Evolutionary conservation across 371 early-diverging fungal species (phyloP).

Genomic region (Mucor ambiguus): DNA sequence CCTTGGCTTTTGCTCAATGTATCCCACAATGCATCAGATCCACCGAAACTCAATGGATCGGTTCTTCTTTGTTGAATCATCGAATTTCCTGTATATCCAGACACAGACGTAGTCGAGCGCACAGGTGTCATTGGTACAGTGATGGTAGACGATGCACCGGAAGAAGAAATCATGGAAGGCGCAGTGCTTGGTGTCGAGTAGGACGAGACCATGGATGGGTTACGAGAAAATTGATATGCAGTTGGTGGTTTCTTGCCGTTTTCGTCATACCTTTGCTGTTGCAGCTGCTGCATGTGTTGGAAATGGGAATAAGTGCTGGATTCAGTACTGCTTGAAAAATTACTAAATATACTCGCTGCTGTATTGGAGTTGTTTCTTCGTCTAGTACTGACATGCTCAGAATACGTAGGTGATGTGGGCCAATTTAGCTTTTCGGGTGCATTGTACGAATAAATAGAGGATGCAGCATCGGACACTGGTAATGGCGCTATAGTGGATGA

Average conservation of each 20-base stretch:
- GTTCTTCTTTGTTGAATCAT: conserved; percentile 40
- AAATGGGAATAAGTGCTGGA: conserved; percentile 15
- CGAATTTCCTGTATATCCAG: conserved; percentile 20
- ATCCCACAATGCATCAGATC: conserved; percentile 51
- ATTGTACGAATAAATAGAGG: background rate
- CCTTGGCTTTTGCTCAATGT: conserved; percentile 41
- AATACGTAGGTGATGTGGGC: conserved; percentile 5
- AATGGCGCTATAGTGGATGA: background rate
- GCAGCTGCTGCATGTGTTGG: background rate
- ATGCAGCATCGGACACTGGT: background rate
- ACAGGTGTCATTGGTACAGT: conserved; percentile 29
- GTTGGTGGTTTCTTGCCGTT: conserved; percentile 1
- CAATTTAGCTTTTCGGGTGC: background rate
- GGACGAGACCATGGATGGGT: conserved; percentile 29
- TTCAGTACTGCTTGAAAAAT: conserved; percentile 21
- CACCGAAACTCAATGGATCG: conserved; percentile 48
- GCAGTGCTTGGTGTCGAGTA: conserved; percentile 26
- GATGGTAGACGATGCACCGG: conserved; percentile 15
- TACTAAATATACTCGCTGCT: conserved; percentile 24
- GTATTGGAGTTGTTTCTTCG: conserved; percentile 21
- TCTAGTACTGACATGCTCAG: background rate
- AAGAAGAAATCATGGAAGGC: conserved; percentile 8
- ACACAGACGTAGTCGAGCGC: conserved; percentile 29
- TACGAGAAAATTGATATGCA: conserved; percentile 7
- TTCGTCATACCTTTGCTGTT: conserved; percentile 1